Base-by-base conservation (phyloP, 148 eudicot species). In the Fallopia convolvulus region DNA sequence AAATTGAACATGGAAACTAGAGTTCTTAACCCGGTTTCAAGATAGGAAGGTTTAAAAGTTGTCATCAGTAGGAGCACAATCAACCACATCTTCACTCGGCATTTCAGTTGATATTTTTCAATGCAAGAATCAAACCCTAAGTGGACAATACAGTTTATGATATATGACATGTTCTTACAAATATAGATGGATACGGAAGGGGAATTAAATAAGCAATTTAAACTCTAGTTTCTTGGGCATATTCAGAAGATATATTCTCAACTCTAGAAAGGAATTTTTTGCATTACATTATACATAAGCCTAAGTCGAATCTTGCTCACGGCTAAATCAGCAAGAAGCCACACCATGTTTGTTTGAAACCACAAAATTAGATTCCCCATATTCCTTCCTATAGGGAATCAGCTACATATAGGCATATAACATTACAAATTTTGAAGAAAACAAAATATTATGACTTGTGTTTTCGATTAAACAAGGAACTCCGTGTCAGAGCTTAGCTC, bases 401-500 rank as follows among this genome's bases (percentile, higher is more conserved):
- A n/a, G 26, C 26, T 55, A 8, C 9, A 55, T 26, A 60, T 60
- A 23, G 66, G 2, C 9, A 55, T 26, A 60, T 60, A 23, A 36
- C 33, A 60, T 23, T 8, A 17, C 36, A 7, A 60, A 26, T 60
- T 21, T 26, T 11, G 36, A 60, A 61, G 14, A 61, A 12, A 61
- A 20, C 32, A 11, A 30, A 61, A 8, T 1, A 58, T 8, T 26
- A 4, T 18, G 60, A 4, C 23, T 0, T n/a, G 32, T 61, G 15
- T 30, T 61, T 20, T 55, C 26, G 9, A 55, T 85, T 87, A 90
- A 76, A 90, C 88, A 76, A 92, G 74, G 77, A 90, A 90, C 33
- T 92, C 98, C 1, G 97, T 63, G 77, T 94, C 98, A n/a, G 97
- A 83, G 40, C 47, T 44, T 44, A 92, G 86, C 83, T 94, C 99